Conservation (phyloP, 2,329 filamentous ascomycete species). For the Nemania serpens region DNA sequence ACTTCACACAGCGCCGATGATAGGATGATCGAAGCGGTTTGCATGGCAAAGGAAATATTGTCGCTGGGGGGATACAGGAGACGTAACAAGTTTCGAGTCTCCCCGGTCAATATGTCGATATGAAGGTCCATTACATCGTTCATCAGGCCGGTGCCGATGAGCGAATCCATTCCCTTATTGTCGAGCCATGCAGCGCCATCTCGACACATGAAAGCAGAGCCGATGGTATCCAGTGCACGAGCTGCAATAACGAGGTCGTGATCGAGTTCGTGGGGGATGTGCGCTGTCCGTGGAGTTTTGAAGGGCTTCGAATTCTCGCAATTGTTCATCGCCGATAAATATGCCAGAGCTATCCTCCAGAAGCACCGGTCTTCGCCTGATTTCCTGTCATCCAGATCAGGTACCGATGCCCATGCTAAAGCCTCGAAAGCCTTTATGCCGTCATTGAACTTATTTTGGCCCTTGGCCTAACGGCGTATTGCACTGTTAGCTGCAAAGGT, state of each 20-base stretch:
- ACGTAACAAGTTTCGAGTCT: constrained; percentile 3
- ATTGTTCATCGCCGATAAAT: neutral
- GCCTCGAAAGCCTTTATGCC: neutral
- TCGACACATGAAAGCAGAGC: constrained; percentile 7
- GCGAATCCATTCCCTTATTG: constrained; percentile 3
- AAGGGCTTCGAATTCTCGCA: constrained; percentile 3
- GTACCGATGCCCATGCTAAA: constrained; percentile 3
- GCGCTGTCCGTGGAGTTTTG: neutral
- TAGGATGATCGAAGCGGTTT: neutral
- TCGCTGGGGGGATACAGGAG: constrained; percentile 1
- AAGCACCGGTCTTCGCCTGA: neutral
- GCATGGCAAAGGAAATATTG: neutral
- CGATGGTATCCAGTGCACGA: neutral
- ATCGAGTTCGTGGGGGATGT: neutral
- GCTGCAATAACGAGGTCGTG: neutral
- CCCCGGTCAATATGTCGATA: neutral
- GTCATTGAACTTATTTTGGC: constrained; percentile 13
- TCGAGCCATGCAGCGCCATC: constrained; percentile 15
- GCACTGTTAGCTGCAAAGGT: too few species aligned
- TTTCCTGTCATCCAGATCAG: neutral
- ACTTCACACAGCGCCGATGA: constrained; percentile 7
- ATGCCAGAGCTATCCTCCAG: constrained; percentile 7
- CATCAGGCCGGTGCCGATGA: neutral
- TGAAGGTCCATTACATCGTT: constrained; percentile 17
- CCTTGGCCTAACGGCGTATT: neutral